phyloP scores from a whole-genome alignment of 345 rosid species.

The Populus alba region DNA sequence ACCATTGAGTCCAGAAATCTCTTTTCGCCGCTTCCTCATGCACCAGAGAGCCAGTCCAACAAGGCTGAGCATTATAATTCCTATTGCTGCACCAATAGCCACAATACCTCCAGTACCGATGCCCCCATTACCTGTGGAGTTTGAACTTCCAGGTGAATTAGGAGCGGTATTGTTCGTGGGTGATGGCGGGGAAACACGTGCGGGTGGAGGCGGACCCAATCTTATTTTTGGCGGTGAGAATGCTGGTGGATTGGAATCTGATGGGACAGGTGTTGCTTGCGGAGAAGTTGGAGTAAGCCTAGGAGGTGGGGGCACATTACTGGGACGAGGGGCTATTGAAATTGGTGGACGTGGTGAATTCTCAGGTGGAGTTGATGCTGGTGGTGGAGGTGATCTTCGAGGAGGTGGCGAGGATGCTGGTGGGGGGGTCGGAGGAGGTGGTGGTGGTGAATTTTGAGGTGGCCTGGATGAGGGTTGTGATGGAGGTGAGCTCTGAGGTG shows the following conservation, averaged over 20 bases:
- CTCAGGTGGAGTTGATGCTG: constrained; percentile 22
- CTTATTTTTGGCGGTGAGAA: constrained; percentile 36
- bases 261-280: constrained; percentile 36
- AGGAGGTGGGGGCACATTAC: constrained; percentile 36
- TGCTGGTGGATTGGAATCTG: constrained; percentile 36
- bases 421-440: constrained; percentile 31
- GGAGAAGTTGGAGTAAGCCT: constrained; percentile 24
- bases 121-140: constrained; percentile 24
- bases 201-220: constrained; percentile 40
- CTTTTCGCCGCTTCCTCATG: constrained; percentile 54
- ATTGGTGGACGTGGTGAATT: constrained; percentile 29
- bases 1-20: constrained; percentile 42
- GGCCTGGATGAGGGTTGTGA: constrained; percentile 3
- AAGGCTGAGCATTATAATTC: constrained; percentile 52
- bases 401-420: constrained; percentile 22
- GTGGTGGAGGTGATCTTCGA: constrained; percentile 39
- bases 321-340: constrained; percentile 21
- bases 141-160: constrained; percentile 29
- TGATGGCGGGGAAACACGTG: constrained; percentile 22
- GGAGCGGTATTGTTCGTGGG: constrained; percentile 31
- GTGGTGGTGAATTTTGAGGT: constrained; percentile 22
- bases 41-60: constrained; percentile 57
- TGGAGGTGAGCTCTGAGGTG: constrained; percentile 21
- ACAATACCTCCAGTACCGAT: constrained; percentile 42
- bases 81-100: constrained; percentile 53